Conservation (phyloP, 192 early-diverging fungal species). For the Mortierella claussenii region DNA sequence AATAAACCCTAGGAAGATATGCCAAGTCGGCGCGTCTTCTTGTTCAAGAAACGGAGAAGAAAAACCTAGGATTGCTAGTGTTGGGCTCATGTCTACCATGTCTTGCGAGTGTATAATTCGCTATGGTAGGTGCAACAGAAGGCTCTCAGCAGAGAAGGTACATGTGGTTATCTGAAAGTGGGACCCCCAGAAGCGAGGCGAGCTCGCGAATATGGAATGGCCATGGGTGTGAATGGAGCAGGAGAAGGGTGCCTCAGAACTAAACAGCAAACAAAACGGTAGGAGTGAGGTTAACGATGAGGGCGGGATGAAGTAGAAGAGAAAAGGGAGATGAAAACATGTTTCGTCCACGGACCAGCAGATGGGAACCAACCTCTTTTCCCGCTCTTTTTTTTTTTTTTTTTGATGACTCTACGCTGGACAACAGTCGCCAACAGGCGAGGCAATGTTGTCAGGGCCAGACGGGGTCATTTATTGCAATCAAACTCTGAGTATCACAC, state of each 20-base stretch:
- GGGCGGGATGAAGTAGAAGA: not conserved
- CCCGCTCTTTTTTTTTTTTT: no score
- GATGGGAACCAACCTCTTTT: no score
- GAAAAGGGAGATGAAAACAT: no score
- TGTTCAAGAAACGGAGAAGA: slow-evolving; percentile 4
- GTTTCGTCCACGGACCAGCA: no score
- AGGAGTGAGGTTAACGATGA: not conserved
- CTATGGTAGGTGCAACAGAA: slow-evolving; percentile 47
- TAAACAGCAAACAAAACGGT: not conserved
- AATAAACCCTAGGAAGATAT: slow-evolving; percentile 29
- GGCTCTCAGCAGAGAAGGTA: slow-evolving; percentile 37
- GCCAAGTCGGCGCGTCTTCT: slow-evolving; percentile 23
- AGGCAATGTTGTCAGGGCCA: no score
- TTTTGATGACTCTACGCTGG: no score
- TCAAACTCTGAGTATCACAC: no score
- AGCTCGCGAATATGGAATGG: slow-evolving; percentile 53
- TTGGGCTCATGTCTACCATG: slow-evolving; percentile 53
- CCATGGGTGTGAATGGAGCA: slow-evolving; percentile 1
- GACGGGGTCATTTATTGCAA: no score
- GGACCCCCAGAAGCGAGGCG: slow-evolving; percentile 25
- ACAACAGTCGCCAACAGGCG: no score
- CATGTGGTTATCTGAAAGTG: slow-evolving; percentile 34
- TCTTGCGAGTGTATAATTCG: slow-evolving; percentile 51
- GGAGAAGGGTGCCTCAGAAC: no score
- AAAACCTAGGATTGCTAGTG: slow-evolving; percentile 23